These are phyloP conservation scores for Lactarius quietus DNA, from an alignment of 768 basidiomycete species.

Conservation along the genomic window DNA sequence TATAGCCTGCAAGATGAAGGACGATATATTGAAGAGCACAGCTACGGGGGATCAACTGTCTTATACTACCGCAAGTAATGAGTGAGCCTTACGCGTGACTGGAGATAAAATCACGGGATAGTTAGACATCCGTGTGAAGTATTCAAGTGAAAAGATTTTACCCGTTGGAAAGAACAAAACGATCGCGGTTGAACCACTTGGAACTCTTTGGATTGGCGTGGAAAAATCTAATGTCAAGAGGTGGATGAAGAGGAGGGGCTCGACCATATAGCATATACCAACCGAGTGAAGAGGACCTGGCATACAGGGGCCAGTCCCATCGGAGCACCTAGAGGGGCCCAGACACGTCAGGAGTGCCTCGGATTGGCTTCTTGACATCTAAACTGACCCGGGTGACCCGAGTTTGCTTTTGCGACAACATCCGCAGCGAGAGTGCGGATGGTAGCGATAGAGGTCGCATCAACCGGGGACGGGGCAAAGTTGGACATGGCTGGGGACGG, in stretches of 20 bases:
- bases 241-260: constrained; percentile 11
- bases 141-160: constrained; percentile 38
- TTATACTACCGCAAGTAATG: neutral
- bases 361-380: neutral
- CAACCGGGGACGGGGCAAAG: constrained; percentile 40
- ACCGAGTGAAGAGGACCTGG: constrained; percentile 76
- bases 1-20: constrained; percentile 89
- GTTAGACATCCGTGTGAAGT: neutral
- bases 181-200: constrained; percentile 94
- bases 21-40: constrained; percentile 93
- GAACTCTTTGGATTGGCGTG: constrained; percentile 86
- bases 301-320: constrained; percentile 90
- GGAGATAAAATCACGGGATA: constrained; percentile 20
- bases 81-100: constrained; percentile 68
- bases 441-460: constrained; percentile 61
- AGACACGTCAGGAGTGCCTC: neutral
- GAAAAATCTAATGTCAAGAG: constrained; percentile 56
- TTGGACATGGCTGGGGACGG: constrained; percentile 36
- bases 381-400: constrained; percentile 79
- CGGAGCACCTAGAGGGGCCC: constrained; percentile 62
- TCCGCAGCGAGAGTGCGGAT: constrained; percentile 76
- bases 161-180: constrained; percentile 96
- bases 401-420: constrained; percentile 84
- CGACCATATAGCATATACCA: constrained; percentile 41
- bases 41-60: constrained; percentile 36